Evolutionary conservation across 2,329 filamentous ascomycete genomes (phyloP).

Genomic region (Proliferodiscus dingleyae): DNA sequence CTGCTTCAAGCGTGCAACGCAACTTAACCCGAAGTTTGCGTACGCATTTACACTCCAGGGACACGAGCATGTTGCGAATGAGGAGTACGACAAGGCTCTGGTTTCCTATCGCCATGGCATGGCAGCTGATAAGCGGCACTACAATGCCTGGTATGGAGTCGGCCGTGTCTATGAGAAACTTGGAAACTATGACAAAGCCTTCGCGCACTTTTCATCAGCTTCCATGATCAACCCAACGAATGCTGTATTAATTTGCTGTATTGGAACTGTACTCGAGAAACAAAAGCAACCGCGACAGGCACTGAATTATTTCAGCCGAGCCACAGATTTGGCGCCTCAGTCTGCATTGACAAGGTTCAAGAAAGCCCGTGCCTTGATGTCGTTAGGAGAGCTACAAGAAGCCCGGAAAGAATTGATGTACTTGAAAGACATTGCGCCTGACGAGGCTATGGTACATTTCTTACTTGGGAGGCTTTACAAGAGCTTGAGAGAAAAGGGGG

Average conservation of each 20-base stretch:
- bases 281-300: slow-evolving; percentile 77
- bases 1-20: slow-evolving; percentile 92
- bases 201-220: slow-evolving; percentile 85
- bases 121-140: slow-evolving; percentile 80
- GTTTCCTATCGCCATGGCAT: slow-evolving; percentile 83
- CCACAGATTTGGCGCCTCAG: slow-evolving; percentile 74
- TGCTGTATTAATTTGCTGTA: slow-evolving; percentile 84
- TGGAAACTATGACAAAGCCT: slow-evolving; percentile 85
- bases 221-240: slow-evolving; percentile 90
- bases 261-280: slow-evolving; percentile 85
- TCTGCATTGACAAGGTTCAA: slow-evolving; percentile 85
- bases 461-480: slow-evolving; percentile 81
- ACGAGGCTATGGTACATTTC: slow-evolving; percentile 96
- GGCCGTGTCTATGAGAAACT: slow-evolving; percentile 81
- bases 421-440: slow-evolving; percentile 86
- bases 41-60: slow-evolving; percentile 96
- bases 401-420: slow-evolving; percentile 80
- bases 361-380: slow-evolving; percentile 82
- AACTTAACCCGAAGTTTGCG: slow-evolving; percentile 83
- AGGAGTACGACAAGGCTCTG: slow-evolving; percentile 94
- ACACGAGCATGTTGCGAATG: slow-evolving; percentile 91
- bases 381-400: slow-evolving; percentile 62
- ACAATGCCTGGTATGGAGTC: slow-evolving; percentile 97
- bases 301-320: slow-evolving; percentile 74
- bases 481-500: slow-evolving; percentile 63